These are phyloP conservation scores for Actinomortierella wolfii DNA, from an alignment of 371 early-diverging fungal species.

Conservation along the genomic window DNA sequence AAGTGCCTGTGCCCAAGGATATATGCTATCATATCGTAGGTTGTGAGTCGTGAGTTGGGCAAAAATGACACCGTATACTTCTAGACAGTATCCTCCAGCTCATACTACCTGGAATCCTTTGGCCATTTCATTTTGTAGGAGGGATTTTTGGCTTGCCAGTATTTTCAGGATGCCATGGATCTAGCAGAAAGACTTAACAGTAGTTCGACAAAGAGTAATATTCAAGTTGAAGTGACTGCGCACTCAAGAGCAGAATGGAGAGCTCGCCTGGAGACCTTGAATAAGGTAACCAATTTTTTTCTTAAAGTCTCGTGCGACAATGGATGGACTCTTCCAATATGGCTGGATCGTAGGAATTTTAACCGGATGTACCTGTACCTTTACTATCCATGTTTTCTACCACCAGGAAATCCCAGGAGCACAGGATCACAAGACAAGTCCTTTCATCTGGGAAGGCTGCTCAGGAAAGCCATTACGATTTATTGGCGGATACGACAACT, in stretches of 20 bases:
- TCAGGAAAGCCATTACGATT: slow-evolving; percentile 27
- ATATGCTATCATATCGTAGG: slow-evolving; percentile 35
- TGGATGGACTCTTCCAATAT: too few relatives aligned
- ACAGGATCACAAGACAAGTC: slow-evolving; percentile 39
- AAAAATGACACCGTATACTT: neutral
- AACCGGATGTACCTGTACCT: neutral
- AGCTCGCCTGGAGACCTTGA: slow-evolving; percentile 18
- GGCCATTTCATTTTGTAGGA: slow-evolving; percentile 14
- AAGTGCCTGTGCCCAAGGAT: slow-evolving; percentile 27
- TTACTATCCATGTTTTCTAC: neutral
- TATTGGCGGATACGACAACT: slow-evolving; percentile 42
- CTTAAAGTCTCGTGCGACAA: too few relatives aligned
- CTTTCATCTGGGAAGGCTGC: slow-evolving; percentile 43
- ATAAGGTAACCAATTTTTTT: slow-evolving; percentile 15
- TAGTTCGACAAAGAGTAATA: slow-evolving; percentile 30
- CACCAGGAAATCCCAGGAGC: slow-evolving; percentile 40
- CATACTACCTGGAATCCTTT: too few relatives aligned
- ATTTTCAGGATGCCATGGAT: slow-evolving; percentile 38
- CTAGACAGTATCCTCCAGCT: too few relatives aligned
- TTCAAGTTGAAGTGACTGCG: slow-evolving; percentile 36
- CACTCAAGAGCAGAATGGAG: slow-evolving; percentile 39
- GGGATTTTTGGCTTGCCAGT: slow-evolving; percentile 36
- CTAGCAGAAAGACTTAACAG: slow-evolving; percentile 33
- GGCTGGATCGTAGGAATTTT: too few relatives aligned
- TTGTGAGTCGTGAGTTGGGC: neutral